Conservation (phyloP, 2,329 filamentous ascomycete species). For the Raffaelea albimanens region DNA sequence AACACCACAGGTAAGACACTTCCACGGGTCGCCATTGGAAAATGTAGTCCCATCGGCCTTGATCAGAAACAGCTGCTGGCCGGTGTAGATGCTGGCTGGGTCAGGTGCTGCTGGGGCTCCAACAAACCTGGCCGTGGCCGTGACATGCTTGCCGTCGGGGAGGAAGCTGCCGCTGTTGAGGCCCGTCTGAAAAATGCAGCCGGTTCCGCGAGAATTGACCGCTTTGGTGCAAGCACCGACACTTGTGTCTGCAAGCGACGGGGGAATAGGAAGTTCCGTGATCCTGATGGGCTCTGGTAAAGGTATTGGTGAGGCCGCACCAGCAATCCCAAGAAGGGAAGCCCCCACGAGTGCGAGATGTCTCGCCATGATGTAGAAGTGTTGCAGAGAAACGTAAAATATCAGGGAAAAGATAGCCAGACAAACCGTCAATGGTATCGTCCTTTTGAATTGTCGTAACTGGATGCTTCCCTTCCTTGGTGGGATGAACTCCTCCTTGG, state of each 20-base stretch:
- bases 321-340: no score
- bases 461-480: no score
- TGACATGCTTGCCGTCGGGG: slow-evolving; percentile 32
- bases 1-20: slow-evolving; percentile 35
- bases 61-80: slow-evolving; percentile 31
- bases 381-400: no score
- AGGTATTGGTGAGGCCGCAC: no score
- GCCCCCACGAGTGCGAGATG: no score
- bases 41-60: slow-evolving; percentile 31
- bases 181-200: slow-evolving; percentile 24
- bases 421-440: no score
- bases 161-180: slow-evolving; percentile 23
- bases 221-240: slow-evolving; percentile 22
- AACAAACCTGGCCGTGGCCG: slow-evolving; percentile 27
- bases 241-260: slow-evolving; percentile 17
- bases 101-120: slow-evolving; percentile 30
- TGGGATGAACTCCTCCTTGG: no score
- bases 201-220: slow-evolving; percentile 25
- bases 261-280: slow-evolving; percentile 26
- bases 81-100: slow-evolving; percentile 29
- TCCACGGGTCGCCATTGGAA: slow-evolving; percentile 34
- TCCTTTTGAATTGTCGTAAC: no score
- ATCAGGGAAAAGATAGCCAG: no score
- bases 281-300: slow-evolving; percentile 27
- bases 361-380: no score